phyloP scores from a whole-genome alignment of 495 filamentous ascomycete genomes.

The Astrocystis sublimbata region DNA sequence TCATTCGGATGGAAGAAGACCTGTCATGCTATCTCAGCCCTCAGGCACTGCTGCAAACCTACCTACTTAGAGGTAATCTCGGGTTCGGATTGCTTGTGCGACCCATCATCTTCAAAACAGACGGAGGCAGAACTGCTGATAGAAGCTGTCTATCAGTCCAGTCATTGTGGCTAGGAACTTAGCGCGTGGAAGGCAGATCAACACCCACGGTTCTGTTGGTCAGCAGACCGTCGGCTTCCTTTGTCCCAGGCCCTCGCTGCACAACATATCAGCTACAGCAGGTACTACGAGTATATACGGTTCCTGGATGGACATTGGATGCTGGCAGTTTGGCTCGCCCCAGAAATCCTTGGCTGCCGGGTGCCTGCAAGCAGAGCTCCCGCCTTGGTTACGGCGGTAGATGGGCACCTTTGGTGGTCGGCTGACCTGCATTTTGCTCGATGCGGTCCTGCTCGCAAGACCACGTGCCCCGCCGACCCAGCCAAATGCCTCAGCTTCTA shows the following conservation, averaged over 20 bases:
- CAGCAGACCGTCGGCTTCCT: not conserved
- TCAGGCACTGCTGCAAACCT: too few species aligned
- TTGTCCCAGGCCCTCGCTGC: not conserved
- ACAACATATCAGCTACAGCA: not conserved
- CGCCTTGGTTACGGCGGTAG: not conserved
- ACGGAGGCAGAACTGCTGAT: too few species aligned
- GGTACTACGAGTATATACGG: too few species aligned
- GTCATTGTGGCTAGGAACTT: too few species aligned
- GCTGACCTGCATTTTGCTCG: slow-evolving; percentile 18
- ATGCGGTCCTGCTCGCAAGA: slow-evolving; percentile 4
- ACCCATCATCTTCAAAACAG: too few species aligned
- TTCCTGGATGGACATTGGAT: too few species aligned
- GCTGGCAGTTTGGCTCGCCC: not conserved
- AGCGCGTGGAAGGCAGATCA: not conserved
- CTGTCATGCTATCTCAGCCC: too few species aligned
- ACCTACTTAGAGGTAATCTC: too few species aligned
- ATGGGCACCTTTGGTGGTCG: slow-evolving; percentile 15
- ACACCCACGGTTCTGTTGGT: not conserved
- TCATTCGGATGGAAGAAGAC: too few species aligned
- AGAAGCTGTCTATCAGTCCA: too few species aligned
- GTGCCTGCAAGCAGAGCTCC: slow-evolving; percentile 8
- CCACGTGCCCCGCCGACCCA: slow-evolving; percentile 20
- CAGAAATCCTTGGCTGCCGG: slow-evolving; percentile 8
- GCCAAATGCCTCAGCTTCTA: not conserved
- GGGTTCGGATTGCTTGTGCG: too few species aligned